These are phyloP conservation scores for Sugiyamaella smithiae DNA, from an alignment of 805 yeast genomes.

Conservation along the genomic window DNA sequence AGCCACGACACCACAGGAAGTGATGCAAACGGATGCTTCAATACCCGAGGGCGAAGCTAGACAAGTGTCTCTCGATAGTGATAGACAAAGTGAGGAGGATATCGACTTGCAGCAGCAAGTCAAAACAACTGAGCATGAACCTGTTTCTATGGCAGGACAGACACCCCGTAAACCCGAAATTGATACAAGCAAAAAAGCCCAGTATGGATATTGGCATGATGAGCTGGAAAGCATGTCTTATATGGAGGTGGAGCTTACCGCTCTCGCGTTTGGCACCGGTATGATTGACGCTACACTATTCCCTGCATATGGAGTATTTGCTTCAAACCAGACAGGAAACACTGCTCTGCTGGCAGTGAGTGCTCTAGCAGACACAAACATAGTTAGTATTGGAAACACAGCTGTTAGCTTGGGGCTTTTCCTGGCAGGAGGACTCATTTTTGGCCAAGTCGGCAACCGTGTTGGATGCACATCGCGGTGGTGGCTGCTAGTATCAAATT, in stretches of 20 bases:
- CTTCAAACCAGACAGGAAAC: slow-evolving; percentile 14
- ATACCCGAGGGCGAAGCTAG: too few species aligned
- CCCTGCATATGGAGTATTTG: slow-evolving; percentile 8
- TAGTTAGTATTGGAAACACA: slow-evolving; percentile 4
- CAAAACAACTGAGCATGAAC: too few species aligned
- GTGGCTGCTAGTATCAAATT: slow-evolving; percentile 5
- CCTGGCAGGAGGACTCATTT: slow-evolving; percentile 7
- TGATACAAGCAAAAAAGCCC: too few species aligned
- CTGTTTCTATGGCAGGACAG: too few species aligned
- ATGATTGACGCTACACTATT: slow-evolving; percentile 8
- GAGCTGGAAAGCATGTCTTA: not conserved
- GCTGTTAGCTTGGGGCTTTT: slow-evolving; percentile 9
- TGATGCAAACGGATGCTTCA: too few species aligned
- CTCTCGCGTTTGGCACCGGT: slow-evolving; percentile 10
- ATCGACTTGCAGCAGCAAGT: too few species aligned
- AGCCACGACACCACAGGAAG: too few species aligned
- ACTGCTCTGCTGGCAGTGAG: slow-evolving; percentile 10
- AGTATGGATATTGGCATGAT: slow-evolving; percentile 6
- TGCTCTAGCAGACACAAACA: not conserved
- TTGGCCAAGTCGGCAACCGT: slow-evolving; percentile 7
- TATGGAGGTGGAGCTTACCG: slow-evolving; percentile 3
- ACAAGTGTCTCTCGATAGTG: too few species aligned
- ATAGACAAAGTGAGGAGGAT: too few species aligned
- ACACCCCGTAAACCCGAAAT: too few species aligned
- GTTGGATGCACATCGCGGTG: slow-evolving; percentile 6